Percentiles rank a stretch among this genome's conserved stretches.
phyloP scores from a whole-genome alignment of 345 rosid genomes.

The Salix exigua region DNA sequence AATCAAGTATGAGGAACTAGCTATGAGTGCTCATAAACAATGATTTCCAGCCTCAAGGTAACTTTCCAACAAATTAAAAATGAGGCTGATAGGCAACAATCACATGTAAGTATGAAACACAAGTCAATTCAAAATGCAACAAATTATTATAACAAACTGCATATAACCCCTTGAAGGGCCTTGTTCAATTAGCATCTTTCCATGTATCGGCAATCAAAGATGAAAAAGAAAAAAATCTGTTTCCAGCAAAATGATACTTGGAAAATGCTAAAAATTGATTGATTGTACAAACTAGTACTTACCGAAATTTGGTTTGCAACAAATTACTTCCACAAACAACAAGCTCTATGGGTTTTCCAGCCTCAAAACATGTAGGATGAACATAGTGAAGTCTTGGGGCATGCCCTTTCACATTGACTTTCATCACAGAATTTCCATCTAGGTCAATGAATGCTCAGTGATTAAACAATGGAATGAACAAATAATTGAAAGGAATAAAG shows the following conservation, averaged over 20 bases:
- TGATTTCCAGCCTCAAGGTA: not conserved
- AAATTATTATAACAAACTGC: not conserved
- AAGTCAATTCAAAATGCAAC: not conserved
- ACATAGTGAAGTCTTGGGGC: conserved; percentile 83
- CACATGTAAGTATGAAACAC: not conserved
- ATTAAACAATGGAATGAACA: not conserved
- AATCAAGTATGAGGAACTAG: not conserved
- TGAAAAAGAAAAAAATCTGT: not conserved
- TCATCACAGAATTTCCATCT: conserved; percentile 64
- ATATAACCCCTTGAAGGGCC: not conserved
- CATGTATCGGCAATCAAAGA: not conserved
- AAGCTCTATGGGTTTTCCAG: conserved; percentile 84
- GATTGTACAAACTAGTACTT: conserved; percentile 15
- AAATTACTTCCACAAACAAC: conserved; percentile 83
- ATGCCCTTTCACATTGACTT: conserved; percentile 46
- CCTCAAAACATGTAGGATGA: conserved; percentile 84
- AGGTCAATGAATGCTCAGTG: conserved; percentile 4
- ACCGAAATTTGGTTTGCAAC: conserved; percentile 70
- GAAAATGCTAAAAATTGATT: not conserved
- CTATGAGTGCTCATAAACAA: not conserved
- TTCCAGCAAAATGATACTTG: not conserved
- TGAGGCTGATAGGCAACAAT: not conserved
- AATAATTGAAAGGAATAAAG: not conserved
- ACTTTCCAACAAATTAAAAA: not conserved
- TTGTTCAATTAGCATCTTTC: not conserved